Conservation (phyloP, 2,329 filamentous ascomycete species). For the Fusarium tupiense region DNA sequence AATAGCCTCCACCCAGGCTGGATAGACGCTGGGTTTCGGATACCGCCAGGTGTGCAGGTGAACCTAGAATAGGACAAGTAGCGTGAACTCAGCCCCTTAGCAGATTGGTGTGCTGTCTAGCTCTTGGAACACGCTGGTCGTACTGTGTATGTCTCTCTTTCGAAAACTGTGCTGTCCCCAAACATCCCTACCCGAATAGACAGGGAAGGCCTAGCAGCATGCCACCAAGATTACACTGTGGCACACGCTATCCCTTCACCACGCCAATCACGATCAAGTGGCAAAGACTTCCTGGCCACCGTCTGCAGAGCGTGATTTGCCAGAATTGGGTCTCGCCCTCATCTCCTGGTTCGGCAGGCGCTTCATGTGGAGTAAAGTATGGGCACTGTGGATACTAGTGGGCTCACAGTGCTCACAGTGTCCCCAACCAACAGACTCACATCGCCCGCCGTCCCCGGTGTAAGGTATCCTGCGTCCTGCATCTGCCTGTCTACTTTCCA, state of each 20-base stretch:
- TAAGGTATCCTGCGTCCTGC: not conserved
- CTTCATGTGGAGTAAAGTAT: constrained; percentile 22
- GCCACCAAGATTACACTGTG: constrained; percentile 46
- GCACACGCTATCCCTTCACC: constrained; percentile 35
- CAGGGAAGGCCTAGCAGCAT: constrained; percentile 38
- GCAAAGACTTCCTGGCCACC: constrained; percentile 42
- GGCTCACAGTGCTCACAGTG: constrained; percentile 34
- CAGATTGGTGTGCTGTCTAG: constrained; percentile 31
- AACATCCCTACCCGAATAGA: constrained; percentile 27
- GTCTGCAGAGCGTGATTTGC: constrained; percentile 45
- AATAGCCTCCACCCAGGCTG: constrained; percentile 17
- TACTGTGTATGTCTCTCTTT: constrained; percentile 29
- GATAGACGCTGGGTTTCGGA: constrained; percentile 36
- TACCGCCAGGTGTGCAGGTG: constrained; percentile 24
- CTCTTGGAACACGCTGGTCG: constrained; percentile 20
- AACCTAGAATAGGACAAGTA: constrained; percentile 31
- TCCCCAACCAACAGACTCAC: constrained; percentile 47
- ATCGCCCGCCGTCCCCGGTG: constrained; percentile 43
- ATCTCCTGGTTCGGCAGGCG: constrained; percentile 38
- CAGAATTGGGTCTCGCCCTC: constrained; percentile 35
- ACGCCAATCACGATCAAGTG: constrained; percentile 48
- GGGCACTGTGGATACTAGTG: constrained; percentile 19
- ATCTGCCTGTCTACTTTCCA: constrained; percentile 17
- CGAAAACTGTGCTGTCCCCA: constrained; percentile 36
- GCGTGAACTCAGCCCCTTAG: constrained; percentile 29